These are phyloP conservation scores for Mycoemilia scoparia DNA, from an alignment of 192 early-diverging fungal species.

Conservation along the genomic window DNA sequence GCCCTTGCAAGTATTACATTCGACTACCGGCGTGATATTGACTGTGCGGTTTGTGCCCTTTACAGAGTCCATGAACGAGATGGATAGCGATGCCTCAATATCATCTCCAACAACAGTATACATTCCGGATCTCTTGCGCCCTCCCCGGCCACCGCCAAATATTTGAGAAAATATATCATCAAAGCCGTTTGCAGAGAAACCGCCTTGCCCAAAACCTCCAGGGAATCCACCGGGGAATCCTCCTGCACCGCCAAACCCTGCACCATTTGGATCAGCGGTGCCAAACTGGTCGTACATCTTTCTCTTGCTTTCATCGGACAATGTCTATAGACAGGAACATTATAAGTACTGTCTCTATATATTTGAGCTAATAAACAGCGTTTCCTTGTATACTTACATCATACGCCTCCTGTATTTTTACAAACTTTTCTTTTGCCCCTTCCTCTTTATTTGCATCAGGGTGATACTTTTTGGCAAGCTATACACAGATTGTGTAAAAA, in stretches of 20 bases:
- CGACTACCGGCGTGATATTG: slow-evolving; percentile 40
- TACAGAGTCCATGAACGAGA: slow-evolving; percentile 84
- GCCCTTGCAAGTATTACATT: slow-evolving; percentile 67
- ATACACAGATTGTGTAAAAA: too few relatives aligned
- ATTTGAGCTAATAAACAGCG: slow-evolving; percentile 5
- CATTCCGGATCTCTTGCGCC: slow-evolving; percentile 16
- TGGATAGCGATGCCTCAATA: slow-evolving; percentile 40
- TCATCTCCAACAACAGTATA: slow-evolving; percentile 34
- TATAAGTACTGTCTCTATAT: slow-evolving; percentile 5
- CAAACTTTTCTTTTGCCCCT: slow-evolving; percentile 85
- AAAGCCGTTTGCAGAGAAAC: slow-evolving; percentile 31
- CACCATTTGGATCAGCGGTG: slow-evolving; percentile 27
- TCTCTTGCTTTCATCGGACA: slow-evolving; percentile 84
- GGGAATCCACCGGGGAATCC: slow-evolving; percentile 6
- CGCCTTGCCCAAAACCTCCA: slow-evolving; percentile 28
- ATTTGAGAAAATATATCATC: slow-evolving; percentile 55
- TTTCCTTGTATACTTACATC: slow-evolving; percentile 27
- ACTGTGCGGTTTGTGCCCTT: slow-evolving; percentile 54
- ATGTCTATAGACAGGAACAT: slow-evolving; percentile 36
- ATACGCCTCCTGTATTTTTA: slow-evolving; percentile 95
- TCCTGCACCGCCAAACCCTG: slow-evolving; percentile 16
- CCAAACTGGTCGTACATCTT: slow-evolving; percentile 87
- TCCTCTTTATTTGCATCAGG: slow-evolving; percentile 94
- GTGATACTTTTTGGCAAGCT: slow-evolving; percentile 91
- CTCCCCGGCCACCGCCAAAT: slow-evolving; percentile 39